Conservation (phyloP, 2,329 filamentous ascomycete species). For the Setomelanomma holmii region DNA sequence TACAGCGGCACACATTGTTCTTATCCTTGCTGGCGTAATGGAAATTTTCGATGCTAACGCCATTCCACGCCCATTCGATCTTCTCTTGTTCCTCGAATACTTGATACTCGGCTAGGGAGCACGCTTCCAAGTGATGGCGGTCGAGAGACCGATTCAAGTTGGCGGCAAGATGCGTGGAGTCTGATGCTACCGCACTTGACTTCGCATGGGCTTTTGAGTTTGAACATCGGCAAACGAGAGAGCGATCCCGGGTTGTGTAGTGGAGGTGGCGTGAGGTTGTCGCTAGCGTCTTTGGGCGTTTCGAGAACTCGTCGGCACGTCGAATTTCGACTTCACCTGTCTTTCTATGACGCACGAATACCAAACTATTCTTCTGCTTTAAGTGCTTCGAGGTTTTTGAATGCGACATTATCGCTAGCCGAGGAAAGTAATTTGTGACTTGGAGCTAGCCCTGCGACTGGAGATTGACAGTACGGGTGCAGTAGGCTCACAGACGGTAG, state of each 20-base stretch:
- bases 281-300: background rate
- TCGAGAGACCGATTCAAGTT: constrained; percentile 18
- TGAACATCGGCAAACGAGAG: constrained; percentile 10
- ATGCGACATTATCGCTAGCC: background rate
- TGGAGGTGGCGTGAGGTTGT: constrained; percentile 4
- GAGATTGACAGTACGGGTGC: background rate
- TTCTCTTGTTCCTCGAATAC: constrained; percentile 1
- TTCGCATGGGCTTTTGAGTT: constrained; percentile 4
- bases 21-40: constrained; percentile 21
- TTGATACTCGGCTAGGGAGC: constrained; percentile 2
- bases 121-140: constrained; percentile 6
- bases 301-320: constrained; percentile 1
- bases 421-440: background rate
- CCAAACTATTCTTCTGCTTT: background rate
- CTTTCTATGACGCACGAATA: background rate
- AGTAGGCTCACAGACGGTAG: too few species aligned
- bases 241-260: constrained; percentile 3
- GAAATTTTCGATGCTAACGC: constrained; percentile 10
- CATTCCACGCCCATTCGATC: constrained; percentile 4
- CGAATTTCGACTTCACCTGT: constrained; percentile 12
- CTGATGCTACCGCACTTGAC: background rate
- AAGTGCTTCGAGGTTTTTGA: background rate
- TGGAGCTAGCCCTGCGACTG: background rate
- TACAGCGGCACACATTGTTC: constrained; percentile 23
- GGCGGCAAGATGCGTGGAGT: constrained; percentile 7